A percentile compares a stretch with the other conserved stretches of the same genome.
phyloP scores from a whole-genome alignment of 2,329 filamentous ascomycete genomes.

The Hymenoscyphus occultus region DNA sequence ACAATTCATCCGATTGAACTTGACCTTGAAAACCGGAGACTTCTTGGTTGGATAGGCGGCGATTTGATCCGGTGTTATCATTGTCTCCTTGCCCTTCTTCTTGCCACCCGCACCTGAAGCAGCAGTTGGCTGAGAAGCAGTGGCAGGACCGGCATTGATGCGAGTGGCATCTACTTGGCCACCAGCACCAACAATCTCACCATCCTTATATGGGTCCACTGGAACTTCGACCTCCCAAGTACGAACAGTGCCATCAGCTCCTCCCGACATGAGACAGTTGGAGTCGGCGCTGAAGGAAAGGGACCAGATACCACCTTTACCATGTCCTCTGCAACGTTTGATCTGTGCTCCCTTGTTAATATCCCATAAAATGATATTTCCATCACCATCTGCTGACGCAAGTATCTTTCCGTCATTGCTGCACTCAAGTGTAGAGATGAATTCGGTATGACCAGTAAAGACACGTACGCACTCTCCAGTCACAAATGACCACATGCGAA shows the following conservation, averaged over 20 bases:
- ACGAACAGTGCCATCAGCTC: slow-evolving; percentile 87
- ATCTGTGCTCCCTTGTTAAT: slow-evolving; percentile 79
- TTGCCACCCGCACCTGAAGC: slow-evolving; percentile 42
- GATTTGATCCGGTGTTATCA: slow-evolving; percentile 90
- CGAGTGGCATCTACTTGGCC: slow-evolving; percentile 50
- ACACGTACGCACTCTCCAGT: slow-evolving; percentile 85
- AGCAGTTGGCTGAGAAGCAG: slow-evolving; percentile 33
- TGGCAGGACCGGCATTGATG: slow-evolving; percentile 39
- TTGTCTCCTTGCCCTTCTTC: slow-evolving; percentile 87
- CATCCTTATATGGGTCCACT: slow-evolving; percentile 60
- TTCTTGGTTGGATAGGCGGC: slow-evolving; percentile 95
- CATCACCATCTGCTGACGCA: slow-evolving; percentile 84
- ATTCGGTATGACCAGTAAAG: slow-evolving; percentile 87
- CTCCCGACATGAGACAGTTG: slow-evolving; percentile 83
- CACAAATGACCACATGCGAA: slow-evolving; percentile 95
- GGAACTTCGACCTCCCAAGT: slow-evolving; percentile 87
- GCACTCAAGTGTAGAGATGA: slow-evolving; percentile 80
- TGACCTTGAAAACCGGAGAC: slow-evolving; percentile 87
- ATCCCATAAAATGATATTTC: slow-evolving; percentile 94
- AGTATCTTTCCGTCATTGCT: slow-evolving; percentile 84
- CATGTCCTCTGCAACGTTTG: slow-evolving; percentile 92
- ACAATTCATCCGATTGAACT: slow-evolving; percentile 93
- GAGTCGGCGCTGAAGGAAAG: slow-evolving; percentile 93
- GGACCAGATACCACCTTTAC: slow-evolving; percentile 89
- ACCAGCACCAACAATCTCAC: slow-evolving; percentile 39